Base-by-base conservation (phyloP, 2,329 filamentous ascomycete species). In the Fusarium humuli region DNA sequence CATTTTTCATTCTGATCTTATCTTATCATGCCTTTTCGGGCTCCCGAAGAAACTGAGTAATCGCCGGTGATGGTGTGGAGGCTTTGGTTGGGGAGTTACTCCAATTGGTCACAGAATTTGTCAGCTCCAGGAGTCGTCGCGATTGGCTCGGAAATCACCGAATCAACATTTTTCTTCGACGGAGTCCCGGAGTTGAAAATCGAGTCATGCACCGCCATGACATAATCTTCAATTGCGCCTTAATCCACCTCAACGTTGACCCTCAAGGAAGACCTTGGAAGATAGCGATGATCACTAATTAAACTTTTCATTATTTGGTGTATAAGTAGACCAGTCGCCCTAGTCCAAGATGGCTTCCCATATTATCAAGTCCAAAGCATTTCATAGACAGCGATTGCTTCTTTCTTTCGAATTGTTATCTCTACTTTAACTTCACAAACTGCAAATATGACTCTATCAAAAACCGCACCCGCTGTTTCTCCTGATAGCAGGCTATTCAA, bases 401-500 rank as follows among this genome's bases (percentile, higher is more conserved):
- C 20, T 29, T 29, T n/a, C 8, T 41, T 6, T 27, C 12, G 9
- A 37, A 37, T 7, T 12, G 16, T 18, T 25, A 18, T 20, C 18
- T 20, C 12, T 14, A 27, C 13, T 40, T 37, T 10, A 10, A 11
- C 18, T 18, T 6, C 10, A n/a, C 11, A 16, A 13, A 1, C 11
- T 12, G 10, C 12, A 34, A 66, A 29, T 3, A 69, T 55, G 73
- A 77, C 61, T 16, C 25, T 55, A 5, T 32, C 61, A 27, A 55
- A 60, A n/a, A 49, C 46, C 30, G 46, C 23, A 22, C n/a, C 42
- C 9, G 16, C 52, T 18, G 64, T 65, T 4, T 34, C 54, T 3
- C 27, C 67, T 13, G 41, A 68, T 3, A 71, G 76, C 27, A 74
- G 34, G 42, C 67, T 73, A 2, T 73, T 73, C 48, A 75, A 79